phyloP scores from a whole-genome alignment of 352 stramenopile genomes.

The Globisporangium irregulare region DNA sequence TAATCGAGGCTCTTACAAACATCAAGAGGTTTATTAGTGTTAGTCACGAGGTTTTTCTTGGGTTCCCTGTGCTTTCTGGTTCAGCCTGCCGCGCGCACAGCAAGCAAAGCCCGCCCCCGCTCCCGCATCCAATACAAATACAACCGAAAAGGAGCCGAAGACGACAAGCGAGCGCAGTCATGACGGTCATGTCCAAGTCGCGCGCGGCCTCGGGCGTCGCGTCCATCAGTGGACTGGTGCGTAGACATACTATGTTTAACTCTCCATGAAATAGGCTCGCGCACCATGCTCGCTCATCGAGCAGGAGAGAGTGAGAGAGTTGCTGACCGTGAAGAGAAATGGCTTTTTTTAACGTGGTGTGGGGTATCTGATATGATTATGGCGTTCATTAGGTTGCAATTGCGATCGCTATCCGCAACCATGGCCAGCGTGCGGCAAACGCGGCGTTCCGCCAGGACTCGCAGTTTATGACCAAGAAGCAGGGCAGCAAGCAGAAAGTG shows the following conservation, averaged over 20 bases:
- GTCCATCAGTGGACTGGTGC: slow-evolving; percentile 46
- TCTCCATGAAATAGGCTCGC: neutral
- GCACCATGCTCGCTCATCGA: neutral
- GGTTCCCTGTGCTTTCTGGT: neutral
- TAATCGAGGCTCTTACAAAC: neutral
- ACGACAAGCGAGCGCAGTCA: slow-evolving; percentile 13
- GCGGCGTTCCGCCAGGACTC: slow-evolving; percentile 48
- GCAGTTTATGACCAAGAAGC: slow-evolving; percentile 76
- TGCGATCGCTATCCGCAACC: slow-evolving; percentile 61
- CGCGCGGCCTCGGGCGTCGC: slow-evolving; percentile 34
- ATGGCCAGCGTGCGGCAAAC: slow-evolving; percentile 56
- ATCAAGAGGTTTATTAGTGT: neutral
- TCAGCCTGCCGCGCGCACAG: neutral
- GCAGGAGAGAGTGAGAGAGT: neutral
- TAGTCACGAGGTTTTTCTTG: neutral
- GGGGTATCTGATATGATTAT: neutral
- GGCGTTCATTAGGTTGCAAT: slow-evolving; percentile 40
- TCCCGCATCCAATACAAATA: neutral
- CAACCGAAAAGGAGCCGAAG: slow-evolving; percentile 5
- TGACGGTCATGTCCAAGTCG: slow-evolving; percentile 64
- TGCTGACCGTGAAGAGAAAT: neutral
- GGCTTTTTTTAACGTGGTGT: neutral
- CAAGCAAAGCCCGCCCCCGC: neutral
- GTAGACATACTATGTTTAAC: neutral
- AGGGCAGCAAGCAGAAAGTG: slow-evolving; percentile 60